These are phyloP conservation scores for Cruciata laevipes DNA, from an alignment of 257 asterid species.

Conservation along the genomic window DNA sequence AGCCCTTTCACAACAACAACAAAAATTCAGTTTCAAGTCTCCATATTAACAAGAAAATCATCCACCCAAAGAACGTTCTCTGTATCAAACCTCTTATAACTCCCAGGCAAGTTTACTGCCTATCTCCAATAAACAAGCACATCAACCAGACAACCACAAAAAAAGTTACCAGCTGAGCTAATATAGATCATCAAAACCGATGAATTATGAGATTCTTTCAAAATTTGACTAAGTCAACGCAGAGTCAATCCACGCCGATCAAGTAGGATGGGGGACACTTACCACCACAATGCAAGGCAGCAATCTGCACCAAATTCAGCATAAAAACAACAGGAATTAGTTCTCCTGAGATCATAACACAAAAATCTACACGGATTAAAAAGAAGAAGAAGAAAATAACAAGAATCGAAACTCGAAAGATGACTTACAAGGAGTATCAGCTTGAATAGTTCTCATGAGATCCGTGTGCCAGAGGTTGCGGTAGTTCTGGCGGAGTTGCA, in stretches of 20 bases:
- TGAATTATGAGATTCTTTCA: neutral
- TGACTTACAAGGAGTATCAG: conserved; percentile 70
- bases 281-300: conserved; percentile 92
- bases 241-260: neutral
- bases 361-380: neutral
- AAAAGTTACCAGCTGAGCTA: neutral
- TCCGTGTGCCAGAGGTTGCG: conserved; percentile 98
- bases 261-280: conserved; percentile 22
- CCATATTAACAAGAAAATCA: too few species aligned
- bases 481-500: conserved; percentile 84
- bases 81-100: too few species aligned
- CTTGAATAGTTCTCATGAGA: conserved; percentile 67
- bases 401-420: neutral
- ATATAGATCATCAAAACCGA: neutral
- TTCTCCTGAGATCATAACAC: neutral
- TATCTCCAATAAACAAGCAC: neutral
- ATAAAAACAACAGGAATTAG: conserved; percentile 8
- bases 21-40: too few species aligned
- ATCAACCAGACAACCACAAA: neutral
- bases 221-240: neutral
- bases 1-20: too few species aligned
- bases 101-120: too few species aligned
- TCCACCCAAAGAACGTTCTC: too few species aligned
- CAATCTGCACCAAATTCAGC: conserved; percentile 58
- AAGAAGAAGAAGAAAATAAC: neutral